Conservation (phyloP, 805 yeast genomes). For the Candida multigemmis region DNA sequence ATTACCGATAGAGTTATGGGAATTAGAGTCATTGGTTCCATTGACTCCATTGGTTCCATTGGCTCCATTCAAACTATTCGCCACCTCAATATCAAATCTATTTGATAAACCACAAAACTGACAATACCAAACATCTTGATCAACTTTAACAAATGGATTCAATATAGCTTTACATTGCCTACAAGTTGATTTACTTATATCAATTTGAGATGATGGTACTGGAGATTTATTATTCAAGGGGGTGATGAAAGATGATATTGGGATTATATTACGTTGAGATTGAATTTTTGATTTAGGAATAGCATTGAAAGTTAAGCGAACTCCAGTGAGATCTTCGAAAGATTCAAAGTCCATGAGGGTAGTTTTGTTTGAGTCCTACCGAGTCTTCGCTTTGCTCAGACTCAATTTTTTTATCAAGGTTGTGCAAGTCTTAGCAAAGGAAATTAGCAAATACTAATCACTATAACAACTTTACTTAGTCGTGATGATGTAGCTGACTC, state of each 20-base stretch:
- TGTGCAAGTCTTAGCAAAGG: no score
- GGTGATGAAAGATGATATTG: conserved; percentile 91
- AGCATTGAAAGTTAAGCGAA: conserved; percentile 47
- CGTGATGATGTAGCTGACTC: no score
- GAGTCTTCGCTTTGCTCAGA: no score
- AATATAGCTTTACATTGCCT: conserved; percentile 70
- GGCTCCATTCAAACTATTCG: no score
- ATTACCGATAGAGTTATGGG: no score
- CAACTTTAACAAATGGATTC: conserved; percentile 79
- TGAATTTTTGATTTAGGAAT: conserved; percentile 86
- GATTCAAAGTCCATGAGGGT: conserved; percentile 37
- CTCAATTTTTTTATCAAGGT: no score
- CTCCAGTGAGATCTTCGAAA: conserved; percentile 37
- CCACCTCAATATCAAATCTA: no score
- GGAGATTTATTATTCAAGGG: conserved; percentile 78
- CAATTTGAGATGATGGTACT: conserved; percentile 49
- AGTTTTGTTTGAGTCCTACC: no score
- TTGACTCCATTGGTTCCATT: conserved; percentile 71
- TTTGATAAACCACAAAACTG: conserved; percentile 73
- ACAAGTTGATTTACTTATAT: conserved; percentile 5
- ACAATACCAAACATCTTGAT: conserved; percentile 73
- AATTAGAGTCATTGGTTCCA: conserved; percentile 59
- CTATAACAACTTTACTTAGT: no score
- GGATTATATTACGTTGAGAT: conserved; percentile 86
- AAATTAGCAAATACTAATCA: no score